Evolutionary conservation across 345 rosid genomes (phyloP), one percentile per base, ranked within the genome.

Genomic region (Euphorbia lathyris): DNA sequence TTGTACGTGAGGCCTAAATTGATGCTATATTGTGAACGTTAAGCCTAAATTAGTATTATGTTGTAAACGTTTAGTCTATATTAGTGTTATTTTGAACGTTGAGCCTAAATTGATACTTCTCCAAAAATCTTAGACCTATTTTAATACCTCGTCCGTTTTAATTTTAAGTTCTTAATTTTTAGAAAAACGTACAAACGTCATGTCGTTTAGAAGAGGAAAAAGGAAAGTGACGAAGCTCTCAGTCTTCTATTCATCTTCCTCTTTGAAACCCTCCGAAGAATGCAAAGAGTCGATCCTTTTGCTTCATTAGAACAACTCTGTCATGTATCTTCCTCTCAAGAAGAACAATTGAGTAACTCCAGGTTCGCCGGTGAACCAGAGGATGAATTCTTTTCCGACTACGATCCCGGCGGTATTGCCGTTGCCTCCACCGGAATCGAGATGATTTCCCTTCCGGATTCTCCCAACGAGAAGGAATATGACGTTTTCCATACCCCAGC

Each of bases 401-500:
- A 72, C 19, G 61, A 19, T 17, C 27, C 72, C 19, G 68, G 38
- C 13, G 83, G 75, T 27, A 16, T 40, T 11, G 72, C 72, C 13
- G 78, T 68, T n/a, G 74, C 66, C 1, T 50, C 80, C 19, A 55
- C 79, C 22, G 78, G 71, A n/a, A 76, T 85, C 77, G 7, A 64
- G 73, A 78, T 82, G 78, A 69, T 75, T 19, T 76, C 86, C 8
- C 81, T 71, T 36, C 79, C 84, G 9, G 79, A 74, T 27, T 74
- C 76, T 47, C 20, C 40, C 13, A 60, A 25, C 25, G 29, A 36
- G 29, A 50, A 52, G 1, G 52, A 14, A 27, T 38, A 66, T 57
- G 72, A 66, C 7, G 29, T 58, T 29, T 78, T 75, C 34, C 65
- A 43, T 34, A 76, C 84, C 34, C 82, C 76, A 2, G 76, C 63